A percentile compares a stretch with the other conserved stretches of the same genome.
phyloP scores from a whole-genome alignment of 495 filamentous ascomycete species.

The Oidiodendron maius region DNA sequence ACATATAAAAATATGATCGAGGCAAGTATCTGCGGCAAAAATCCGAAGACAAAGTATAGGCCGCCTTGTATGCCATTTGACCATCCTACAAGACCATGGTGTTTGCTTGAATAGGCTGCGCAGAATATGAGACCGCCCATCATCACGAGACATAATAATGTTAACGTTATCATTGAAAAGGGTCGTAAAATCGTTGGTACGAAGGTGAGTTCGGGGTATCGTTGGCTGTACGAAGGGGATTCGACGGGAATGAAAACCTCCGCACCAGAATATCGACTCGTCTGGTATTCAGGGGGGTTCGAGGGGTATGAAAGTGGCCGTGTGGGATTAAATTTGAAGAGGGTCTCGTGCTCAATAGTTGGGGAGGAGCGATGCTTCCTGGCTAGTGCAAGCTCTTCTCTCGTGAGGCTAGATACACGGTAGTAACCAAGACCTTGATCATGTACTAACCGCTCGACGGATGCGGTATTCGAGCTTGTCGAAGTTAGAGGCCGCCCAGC shows the following conservation, averaged over 20 bases:
- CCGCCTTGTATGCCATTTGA: slow-evolving; percentile 51
- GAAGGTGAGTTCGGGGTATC: slow-evolving; percentile 19
- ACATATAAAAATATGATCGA: slow-evolving; percentile 67
- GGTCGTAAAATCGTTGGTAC: slow-evolving; percentile 59
- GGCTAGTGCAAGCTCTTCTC: slow-evolving; percentile 17
- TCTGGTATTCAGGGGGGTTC: neutral
- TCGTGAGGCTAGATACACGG: slow-evolving; percentile 1
- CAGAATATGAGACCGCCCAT: slow-evolving; percentile 64
- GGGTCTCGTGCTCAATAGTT: slow-evolving; percentile 10
- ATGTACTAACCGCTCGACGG: slow-evolving; percentile 44
- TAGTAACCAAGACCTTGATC: slow-evolving; percentile 42
- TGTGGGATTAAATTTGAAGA: slow-evolving; percentile 21
- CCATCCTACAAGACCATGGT: slow-evolving; percentile 62
- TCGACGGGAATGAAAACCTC: slow-evolving; percentile 21
- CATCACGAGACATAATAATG: slow-evolving; percentile 62
- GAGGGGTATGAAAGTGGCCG: slow-evolving; percentile 13
- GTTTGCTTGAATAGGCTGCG: slow-evolving; percentile 61
- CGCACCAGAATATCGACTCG: neutral
- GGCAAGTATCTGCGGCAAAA: slow-evolving; percentile 74
- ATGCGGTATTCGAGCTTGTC: slow-evolving; percentile 36
- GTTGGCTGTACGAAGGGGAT: slow-evolving; percentile 9
- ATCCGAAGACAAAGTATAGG: slow-evolving; percentile 82
- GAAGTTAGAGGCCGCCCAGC: slow-evolving; percentile 22
- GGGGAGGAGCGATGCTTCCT: slow-evolving; percentile 22
- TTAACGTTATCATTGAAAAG: slow-evolving; percentile 48